Conservation (phyloP, 1,139 yeast species). For the Scheffersomyces quercinus region DNA sequence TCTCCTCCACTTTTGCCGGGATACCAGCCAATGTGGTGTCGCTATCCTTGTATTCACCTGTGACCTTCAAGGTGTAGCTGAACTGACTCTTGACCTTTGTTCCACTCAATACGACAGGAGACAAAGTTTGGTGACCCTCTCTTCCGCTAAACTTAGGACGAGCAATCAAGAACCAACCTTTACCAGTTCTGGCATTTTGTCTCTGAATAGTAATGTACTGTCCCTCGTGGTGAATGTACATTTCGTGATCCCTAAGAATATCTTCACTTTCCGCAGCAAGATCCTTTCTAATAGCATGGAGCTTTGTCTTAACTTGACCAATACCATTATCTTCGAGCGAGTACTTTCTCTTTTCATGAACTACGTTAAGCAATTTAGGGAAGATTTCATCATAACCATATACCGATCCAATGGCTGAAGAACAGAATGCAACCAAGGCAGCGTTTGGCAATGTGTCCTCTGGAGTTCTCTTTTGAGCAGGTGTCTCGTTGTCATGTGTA, state of each 20-base stretch:
- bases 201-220: conserved; percentile 91
- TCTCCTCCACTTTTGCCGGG: conserved; percentile 59
- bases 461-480: conserved; percentile 84
- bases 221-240: conserved; percentile 92
- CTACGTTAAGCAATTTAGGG: conserved; percentile 79
- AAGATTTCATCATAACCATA: conserved; percentile 93
- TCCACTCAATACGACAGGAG: conserved; percentile 66
- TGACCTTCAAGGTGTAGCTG: conserved; percentile 55
- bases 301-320: conserved; percentile 61
- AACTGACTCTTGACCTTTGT: conserved; percentile 62
- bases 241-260: conserved; percentile 74
- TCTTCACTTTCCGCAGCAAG: conserved; percentile 69
- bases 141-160: conserved; percentile 66
- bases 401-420: conserved; percentile 92
- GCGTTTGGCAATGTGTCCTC: conserved; percentile 96
- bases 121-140: conserved; percentile 51
- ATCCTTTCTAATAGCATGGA: conserved; percentile 58
- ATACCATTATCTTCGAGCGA: conserved; percentile 64
- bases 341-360: conserved; percentile 71
- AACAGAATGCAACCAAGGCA: conserved; percentile 89
- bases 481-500: conserved; percentile 93
- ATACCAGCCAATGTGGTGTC: conserved; percentile 54
- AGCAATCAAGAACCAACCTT: conserved; percentile 87
- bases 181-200: conserved; percentile 78
- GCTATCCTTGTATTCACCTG: conserved; percentile 49